Percentiles rank a stretch among this genome's conserved stretches.
phyloP scores from a whole-genome alignment of 352 stramenopile species.

The Sclerospora graminicola region DNA sequence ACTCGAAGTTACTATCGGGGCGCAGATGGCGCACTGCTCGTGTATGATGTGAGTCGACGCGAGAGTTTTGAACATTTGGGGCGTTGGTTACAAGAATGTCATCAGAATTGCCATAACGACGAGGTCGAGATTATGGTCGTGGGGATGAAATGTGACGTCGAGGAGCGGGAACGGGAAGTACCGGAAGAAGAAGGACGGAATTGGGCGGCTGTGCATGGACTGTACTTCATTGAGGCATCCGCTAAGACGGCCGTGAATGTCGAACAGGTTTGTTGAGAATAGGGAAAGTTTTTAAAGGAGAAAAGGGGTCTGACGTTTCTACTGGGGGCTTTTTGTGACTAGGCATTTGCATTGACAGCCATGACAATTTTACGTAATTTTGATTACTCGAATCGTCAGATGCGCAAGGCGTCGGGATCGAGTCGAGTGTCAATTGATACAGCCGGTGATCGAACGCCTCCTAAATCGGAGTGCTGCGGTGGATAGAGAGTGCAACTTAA shows the following conservation, averaged over 20 bases:
- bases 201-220: slow-evolving; percentile 46
- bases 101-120: slow-evolving; percentile 81
- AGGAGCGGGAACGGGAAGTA: slow-evolving; percentile 44
- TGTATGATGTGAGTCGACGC: slow-evolving; percentile 77
- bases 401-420: slow-evolving; percentile 28
- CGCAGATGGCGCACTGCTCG: slow-evolving; percentile 77
- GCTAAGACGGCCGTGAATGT: slow-evolving; percentile 78
- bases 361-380: slow-evolving; percentile 70
- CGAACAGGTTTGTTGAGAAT: slow-evolving; percentile 38
- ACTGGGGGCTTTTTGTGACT: not conserved
- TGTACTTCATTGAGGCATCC: slow-evolving; percentile 81
- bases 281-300: not conserved
- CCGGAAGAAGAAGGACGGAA: slow-evolving; percentile 52
- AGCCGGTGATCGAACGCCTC: slow-evolving; percentile 6
- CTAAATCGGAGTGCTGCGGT: slow-evolving; percentile 32
- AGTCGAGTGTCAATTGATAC: slow-evolving; percentile 35
- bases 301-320: not conserved
- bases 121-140: slow-evolving; percentile 81
- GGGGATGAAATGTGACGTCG: slow-evolving; percentile 76
- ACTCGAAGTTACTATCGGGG: slow-evolving; percentile 85
- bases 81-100: slow-evolving; percentile 74
- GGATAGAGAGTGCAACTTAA: not conserved
- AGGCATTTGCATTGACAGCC: slow-evolving; percentile 64
- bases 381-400: slow-evolving; percentile 51
- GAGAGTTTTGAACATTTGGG: slow-evolving; percentile 73